Base-by-base conservation (phyloP, 352 stramenopile species). In the Phytophthora hybrid region DNA sequence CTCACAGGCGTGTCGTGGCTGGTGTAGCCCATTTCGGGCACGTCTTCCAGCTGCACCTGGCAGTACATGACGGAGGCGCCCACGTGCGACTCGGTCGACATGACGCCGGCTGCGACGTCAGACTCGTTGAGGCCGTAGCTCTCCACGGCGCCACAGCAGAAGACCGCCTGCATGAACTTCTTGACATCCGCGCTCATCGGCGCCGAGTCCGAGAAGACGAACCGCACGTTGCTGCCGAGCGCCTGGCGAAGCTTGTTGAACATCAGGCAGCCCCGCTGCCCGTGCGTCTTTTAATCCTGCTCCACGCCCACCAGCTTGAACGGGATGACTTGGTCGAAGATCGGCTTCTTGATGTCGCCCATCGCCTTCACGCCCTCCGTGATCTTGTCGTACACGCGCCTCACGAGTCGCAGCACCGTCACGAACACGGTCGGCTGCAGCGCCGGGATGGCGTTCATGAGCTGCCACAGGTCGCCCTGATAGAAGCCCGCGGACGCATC, bases 321-420 rank as follows among this genome's bases (percentile, higher is more conserved):
- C 0, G 67, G 67, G 23, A 85, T 71, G 1, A 77, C 83, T 18
- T 79, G 70, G 49, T 84, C 67, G 39, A 87, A 92, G 13, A 91
- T 67, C 39, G 76, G 62, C 57, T 83, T 85, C 65, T 80, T 82
- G 16, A 89, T 14, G 21, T 63, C 71, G 16, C 78, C 76, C 51
- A 72, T 72, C 8, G 70, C 64, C 18, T 75, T 76, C 1, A 93
- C 85, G 39, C 78, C 77, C 31, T 82, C 71, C 51, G 87, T 83
- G 66, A 98, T 91, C 74, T 98, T 98, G 88, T 99, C 95, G 77
- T 99, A 92, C 58, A 99, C 95, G 73, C 97, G 97, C 67, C 98
- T 98, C 55, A 98, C 80, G 7, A 99, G 89, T 8, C 97, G 89
- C 11, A 97, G 97, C 51, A 98, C 97, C 5, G 90, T 92, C 19